Evolutionary conservation across 345 rosid species (phyloP), one percentile per base, ranked within the genome.

Genomic region (Ailanthus altissimus): DNA sequence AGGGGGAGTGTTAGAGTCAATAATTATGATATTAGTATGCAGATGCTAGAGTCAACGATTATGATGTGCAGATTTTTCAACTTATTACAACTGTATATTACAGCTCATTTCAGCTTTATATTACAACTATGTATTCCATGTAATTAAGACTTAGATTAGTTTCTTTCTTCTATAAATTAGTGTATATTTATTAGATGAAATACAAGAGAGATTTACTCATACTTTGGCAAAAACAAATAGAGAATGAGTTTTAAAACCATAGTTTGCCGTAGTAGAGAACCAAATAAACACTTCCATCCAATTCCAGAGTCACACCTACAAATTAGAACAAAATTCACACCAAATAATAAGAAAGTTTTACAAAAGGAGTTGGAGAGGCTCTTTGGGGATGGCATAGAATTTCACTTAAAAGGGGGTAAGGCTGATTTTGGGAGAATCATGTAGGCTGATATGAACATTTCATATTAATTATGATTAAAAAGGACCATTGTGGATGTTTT

Each of bases 141-240:
- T n/a, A n/a, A n/a, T n/a, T n/a, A n/a, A n/a, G n/a, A n/a, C n/a
- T n/a, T n/a, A n/a, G n/a, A n/a, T n/a, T n/a, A n/a, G n/a, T n/a
- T n/a, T n/a, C n/a, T n/a, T n/a, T n/a, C n/a, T n/a, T n/a, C n/a
- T n/a, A n/a, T n/a, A n/a, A n/a, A n/a, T n/a, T n/a, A n/a, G n/a
- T n/a, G n/a, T n/a, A n/a, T n/a, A n/a, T n/a, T n/a, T n/a, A n/a
- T n/a, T n/a, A n/a, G n/a, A n/a, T n/a, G n/a, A n/a, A n/a, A n/a
- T n/a, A n/a, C n/a, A n/a, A n/a, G n/a, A n/a, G n/a, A n/a, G n/a
- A n/a, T n/a, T n/a, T n/a, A n/a, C n/a, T n/a, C n/a, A n/a, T n/a
- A n/a, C n/a, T n/a, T 54, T 18, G 75, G 67, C 43, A 62, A 36
- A 79, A 69, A 28, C 73, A 60, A 43, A 72, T 15, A 21, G 62